phyloP scores from a whole-genome alignment of 2,329 filamentous ascomycete species.

The Calonectria honghensis region DNA sequence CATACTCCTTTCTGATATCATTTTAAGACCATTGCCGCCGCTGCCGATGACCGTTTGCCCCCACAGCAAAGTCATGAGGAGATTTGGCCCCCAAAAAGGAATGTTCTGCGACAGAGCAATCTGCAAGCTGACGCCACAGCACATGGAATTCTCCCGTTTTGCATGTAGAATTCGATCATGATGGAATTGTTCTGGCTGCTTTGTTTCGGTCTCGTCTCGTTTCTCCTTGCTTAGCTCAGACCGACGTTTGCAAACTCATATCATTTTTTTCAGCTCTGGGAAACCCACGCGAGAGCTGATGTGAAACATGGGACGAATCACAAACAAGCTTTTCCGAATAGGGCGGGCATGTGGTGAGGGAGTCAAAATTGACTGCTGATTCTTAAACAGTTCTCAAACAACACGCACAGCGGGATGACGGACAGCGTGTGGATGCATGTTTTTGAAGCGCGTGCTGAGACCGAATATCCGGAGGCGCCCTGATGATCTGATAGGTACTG shows the following conservation, averaged over 20 bases:
- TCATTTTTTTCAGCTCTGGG: slow-evolving; percentile 9
- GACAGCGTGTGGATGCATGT: slow-evolving; percentile 6
- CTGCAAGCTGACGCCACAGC: slow-evolving; percentile 11
- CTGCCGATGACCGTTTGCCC: slow-evolving; percentile 7
- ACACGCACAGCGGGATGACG: slow-evolving; percentile 19
- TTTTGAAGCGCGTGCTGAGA: slow-evolving; percentile 7
- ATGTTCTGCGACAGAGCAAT: background rate
- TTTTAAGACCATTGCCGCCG: slow-evolving; percentile 11
- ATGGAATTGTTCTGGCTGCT: background rate
- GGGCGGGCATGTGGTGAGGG: background rate
- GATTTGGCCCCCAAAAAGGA: slow-evolving; percentile 10
- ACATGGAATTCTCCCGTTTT: background rate
- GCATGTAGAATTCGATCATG: slow-evolving; percentile 15
- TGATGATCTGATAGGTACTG: slow-evolving; percentile 19
- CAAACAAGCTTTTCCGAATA: background rate
- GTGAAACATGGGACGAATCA: slow-evolving; percentile 13
- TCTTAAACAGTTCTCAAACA: background rate
- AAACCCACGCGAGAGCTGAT: slow-evolving; percentile 25
- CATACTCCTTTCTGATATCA: background rate
- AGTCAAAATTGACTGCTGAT: slow-evolving; percentile 2
- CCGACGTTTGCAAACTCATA: slow-evolving; percentile 7
- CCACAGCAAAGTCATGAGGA: background rate
- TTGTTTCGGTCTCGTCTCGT: slow-evolving; percentile 10
- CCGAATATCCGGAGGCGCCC: background rate
- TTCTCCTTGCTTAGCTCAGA: slow-evolving; percentile 27